Conservation (phyloP, 257 asterid genomes). For the Solanum medicagineum region DNA sequence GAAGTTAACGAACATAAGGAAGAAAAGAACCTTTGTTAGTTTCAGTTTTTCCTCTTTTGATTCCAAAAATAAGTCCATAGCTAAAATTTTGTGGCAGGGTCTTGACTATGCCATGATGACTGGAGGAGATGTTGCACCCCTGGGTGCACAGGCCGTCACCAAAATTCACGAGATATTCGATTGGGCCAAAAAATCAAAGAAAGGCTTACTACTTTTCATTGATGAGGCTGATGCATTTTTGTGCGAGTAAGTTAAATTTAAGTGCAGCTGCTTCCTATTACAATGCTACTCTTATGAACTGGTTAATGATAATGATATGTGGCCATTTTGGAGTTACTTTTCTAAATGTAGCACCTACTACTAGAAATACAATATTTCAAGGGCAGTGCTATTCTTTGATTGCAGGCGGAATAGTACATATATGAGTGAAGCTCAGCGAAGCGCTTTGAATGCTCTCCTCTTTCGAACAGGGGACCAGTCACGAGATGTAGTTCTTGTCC, state of each 20-base stretch:
- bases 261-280: not conserved
- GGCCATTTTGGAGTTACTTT: not conserved
- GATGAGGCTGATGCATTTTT: constrained; percentile 99
- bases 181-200: constrained; percentile 91
- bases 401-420: constrained; percentile 82
- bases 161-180: constrained; percentile 96
- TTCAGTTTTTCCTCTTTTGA: not conserved
- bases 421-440: constrained; percentile 97
- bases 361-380: not conserved
- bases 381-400: not conserved
- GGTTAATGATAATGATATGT: not conserved
- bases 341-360: not conserved
- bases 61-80: not conserved
- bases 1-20: not conserved
- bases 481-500: constrained; percentile 86
- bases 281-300: not conserved
- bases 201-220: constrained; percentile 82
- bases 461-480: constrained; percentile 98
- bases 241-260: constrained; percentile 70
- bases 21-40: not conserved
- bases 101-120: constrained; percentile 99
- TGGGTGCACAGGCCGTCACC: constrained; percentile 94
- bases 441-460: constrained; percentile 85
- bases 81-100: constrained; percentile 32
- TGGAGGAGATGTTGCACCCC: constrained; percentile 97